Evolutionary conservation across 2,329 filamentous ascomycete species (phyloP).

Genomic region (Corynespora cassiicola): DNA sequence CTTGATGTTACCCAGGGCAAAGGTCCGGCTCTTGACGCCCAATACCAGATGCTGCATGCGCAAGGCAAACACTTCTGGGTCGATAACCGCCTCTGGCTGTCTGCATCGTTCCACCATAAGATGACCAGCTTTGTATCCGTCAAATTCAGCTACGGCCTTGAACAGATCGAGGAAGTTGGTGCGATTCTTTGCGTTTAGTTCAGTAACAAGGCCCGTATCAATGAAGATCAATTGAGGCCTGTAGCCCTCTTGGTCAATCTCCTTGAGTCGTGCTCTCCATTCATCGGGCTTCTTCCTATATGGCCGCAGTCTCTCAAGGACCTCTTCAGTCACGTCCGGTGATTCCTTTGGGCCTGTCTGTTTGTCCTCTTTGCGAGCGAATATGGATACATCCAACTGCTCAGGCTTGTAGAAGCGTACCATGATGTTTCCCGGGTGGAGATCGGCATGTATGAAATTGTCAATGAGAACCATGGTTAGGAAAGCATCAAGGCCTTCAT

Average conservation of each 20-base stretch:
- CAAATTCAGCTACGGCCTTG: constrained; percentile 93
- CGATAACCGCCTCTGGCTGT: constrained; percentile 87
- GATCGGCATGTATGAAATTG: constrained; percentile 95
- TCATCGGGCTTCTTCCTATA: constrained; percentile 69
- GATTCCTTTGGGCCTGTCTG: constrained; percentile 53
- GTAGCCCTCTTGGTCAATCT: constrained; percentile 87
- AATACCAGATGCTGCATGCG: constrained; percentile 97
- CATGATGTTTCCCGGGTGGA: constrained; percentile 99
- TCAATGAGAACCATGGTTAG: constrained; percentile 95
- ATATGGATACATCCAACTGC: constrained; percentile 69
- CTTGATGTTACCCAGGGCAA: constrained; percentile 91
- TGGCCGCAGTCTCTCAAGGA: constrained; percentile 80
- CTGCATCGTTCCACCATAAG: constrained; percentile 96
- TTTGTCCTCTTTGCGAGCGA: constrained; percentile 45
- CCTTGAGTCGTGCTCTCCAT: constrained; percentile 76
- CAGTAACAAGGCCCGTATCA: constrained; percentile 92
- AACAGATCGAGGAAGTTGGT: constrained; percentile 94
- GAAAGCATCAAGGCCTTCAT: constrained; percentile 95
- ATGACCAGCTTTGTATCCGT: constrained; percentile 92
- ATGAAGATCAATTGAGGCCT: constrained; percentile 96
- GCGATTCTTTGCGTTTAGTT: constrained; percentile 86
- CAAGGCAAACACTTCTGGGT: constrained; percentile 88
- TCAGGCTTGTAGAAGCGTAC: constrained; percentile 93
- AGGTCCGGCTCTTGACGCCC: constrained; percentile 85
- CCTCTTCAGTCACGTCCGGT: constrained; percentile 84